Base-by-base conservation (phyloP, 352 stramenopile genomes). In the Blastocystis sp. region DNA sequence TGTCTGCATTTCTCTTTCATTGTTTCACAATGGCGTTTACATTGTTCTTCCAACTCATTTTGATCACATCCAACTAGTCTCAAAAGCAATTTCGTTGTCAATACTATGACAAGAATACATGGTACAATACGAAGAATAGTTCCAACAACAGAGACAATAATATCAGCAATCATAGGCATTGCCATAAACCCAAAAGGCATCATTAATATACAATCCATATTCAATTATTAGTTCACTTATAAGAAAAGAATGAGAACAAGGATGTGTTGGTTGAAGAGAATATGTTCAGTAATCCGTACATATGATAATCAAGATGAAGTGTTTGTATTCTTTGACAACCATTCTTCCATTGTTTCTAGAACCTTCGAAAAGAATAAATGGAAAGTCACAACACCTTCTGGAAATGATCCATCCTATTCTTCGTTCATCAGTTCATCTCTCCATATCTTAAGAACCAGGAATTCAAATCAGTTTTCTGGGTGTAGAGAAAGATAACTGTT, bases 151-250 rank as follows among this genome's bases (percentile, higher is more conserved):
- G n/a, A n/a, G n/a, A n/a, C n/a, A n/a, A n/a, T n/a, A n/a, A n/a
- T n/a, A 35, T 35, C 24, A 19, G 37, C 37, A 19, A 71, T 43
- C 9, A 71, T 14, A 19, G 59, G 59, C 19, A 35, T 35, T 14
- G 24, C 24, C 19, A 71, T 49, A 71, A 71, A 43, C 3, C 59
- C 59, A 29, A 71, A 42, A 42, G 59, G 59, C 7, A 71, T 29
- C 59, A 71, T 71, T n/a, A 71, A 39, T 35, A 71, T 12, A 35
- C 37, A 71, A 71, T 71, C 59, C 27, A 71, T 43, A 11, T 71
- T 37, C 16, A 24, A n/a, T 9, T 16, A 71, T 24, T 49, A 37
- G 49, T 21, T 49, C 42, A 71, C 16, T 43, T 49, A 29, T 71
- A 37, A 71, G 21, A 35, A 35, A 35, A 35, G 59, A 37, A 35